phyloP scores from a whole-genome alignment of 148 eudicot genomes.

The Rhododendron ovatum region DNA sequence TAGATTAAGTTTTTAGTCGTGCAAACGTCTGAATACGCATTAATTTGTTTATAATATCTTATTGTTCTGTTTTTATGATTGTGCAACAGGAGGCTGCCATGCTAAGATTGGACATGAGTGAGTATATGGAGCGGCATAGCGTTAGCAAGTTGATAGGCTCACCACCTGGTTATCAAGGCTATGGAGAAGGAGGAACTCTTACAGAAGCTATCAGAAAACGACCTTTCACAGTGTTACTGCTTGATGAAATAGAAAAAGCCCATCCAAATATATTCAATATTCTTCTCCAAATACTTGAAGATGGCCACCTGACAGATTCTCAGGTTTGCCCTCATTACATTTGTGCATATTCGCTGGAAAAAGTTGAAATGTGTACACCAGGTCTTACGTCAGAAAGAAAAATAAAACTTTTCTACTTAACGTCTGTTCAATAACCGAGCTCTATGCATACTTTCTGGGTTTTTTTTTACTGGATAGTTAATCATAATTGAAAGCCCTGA shows the following conservation, averaged over 20 bases:
- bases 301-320: conserved; percentile 60
- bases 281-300: conserved; percentile 58
- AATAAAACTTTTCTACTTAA: background rate
- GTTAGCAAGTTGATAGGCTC: conserved; percentile 63
- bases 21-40: background rate
- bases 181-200: conserved; percentile 58
- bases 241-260: conserved; percentile 61
- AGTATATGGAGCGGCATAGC: conserved; percentile 63
- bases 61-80: background rate
- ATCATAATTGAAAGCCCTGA: conserved; percentile 4
- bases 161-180: conserved; percentile 63
- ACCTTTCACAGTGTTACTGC: conserved; percentile 52
- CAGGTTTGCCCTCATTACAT: conserved; percentile 31
- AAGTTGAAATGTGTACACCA: background rate
- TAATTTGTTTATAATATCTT: background rate
- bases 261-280: conserved; percentile 59
- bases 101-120: conserved; percentile 65
- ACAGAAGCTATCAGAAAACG: conserved; percentile 53
- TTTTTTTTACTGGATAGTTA: background rate
- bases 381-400: background rate
- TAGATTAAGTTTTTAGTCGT: background rate
- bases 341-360: background rate
- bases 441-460: background rate
- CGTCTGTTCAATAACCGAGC: background rate
- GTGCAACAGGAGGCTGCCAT: conserved; percentile 43